Conservation (phyloP, 2,329 filamentous ascomycete genomes). For the Helotiales sp. region DNA sequence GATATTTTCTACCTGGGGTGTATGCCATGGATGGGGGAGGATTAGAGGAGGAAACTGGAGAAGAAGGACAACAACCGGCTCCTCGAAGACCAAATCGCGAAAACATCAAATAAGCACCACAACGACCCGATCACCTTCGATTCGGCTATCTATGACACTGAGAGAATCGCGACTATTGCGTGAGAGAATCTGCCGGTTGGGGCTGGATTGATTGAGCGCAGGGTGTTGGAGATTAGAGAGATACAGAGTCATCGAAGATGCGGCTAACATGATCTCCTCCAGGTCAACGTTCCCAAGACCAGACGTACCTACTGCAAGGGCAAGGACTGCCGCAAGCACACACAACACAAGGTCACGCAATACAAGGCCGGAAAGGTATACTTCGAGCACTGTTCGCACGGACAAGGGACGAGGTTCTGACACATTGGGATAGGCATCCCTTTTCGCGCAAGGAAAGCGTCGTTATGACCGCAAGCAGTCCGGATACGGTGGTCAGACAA, state of each 20-base stretch:
- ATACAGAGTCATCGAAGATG: conserved; percentile 12
- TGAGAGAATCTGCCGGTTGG: neutral
- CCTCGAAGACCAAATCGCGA: conserved; percentile 8
- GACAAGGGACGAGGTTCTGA: conserved; percentile 23
- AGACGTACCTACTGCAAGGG: conserved; percentile 97
- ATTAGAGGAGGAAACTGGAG: neutral
- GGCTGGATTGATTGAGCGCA: neutral
- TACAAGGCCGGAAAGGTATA: conserved; percentile 93
- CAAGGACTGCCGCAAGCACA: conserved; percentile 92
- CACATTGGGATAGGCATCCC: conserved; percentile 66
- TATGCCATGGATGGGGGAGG: neutral
- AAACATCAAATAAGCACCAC: neutral
- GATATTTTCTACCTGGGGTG: conserved; percentile 12
- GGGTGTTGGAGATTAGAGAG: neutral
- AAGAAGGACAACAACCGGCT: conserved; percentile 3
- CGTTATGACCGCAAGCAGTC: conserved; percentile 99
- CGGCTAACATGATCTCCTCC: conserved; percentile 31
- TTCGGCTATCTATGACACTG: neutral
- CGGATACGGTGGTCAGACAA: conserved; percentile 99
- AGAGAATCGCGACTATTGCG: neutral
- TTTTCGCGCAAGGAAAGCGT: conserved; percentile 98
- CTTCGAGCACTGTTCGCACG: neutral
- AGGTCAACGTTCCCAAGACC: conserved; percentile 98
- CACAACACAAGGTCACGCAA: conserved; percentile 91
- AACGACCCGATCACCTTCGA: neutral